These are phyloP conservation scores for Lasiodiplodia hormozganensis DNA, from an alignment of 2,329 filamentous ascomycete species.

Conservation along the genomic window DNA sequence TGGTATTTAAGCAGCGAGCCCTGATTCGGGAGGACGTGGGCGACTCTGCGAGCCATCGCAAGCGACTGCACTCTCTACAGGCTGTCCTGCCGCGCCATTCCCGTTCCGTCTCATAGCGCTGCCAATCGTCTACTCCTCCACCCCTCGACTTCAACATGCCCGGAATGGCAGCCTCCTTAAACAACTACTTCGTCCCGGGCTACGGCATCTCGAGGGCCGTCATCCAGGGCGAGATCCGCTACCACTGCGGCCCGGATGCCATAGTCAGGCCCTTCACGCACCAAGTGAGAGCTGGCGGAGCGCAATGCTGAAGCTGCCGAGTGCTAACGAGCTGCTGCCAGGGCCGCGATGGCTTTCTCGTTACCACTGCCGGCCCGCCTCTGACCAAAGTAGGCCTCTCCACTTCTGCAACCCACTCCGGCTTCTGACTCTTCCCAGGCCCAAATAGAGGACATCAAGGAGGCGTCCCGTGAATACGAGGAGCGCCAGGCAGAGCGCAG, in stretches of 20 bases:
- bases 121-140: constrained; percentile 11
- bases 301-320: not conserved
- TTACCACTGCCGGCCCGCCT: constrained; percentile 49
- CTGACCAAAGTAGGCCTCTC: constrained; percentile 47
- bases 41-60: constrained; percentile 25
- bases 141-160: constrained; percentile 13
- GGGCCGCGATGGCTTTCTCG: constrained; percentile 52
- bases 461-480: constrained; percentile 50
- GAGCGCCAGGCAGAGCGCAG: constrained; percentile 48
- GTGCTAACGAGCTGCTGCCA: constrained; percentile 31
- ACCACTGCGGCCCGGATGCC: constrained; percentile 51
- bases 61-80: constrained; percentile 28
- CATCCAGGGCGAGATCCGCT: constrained; percentile 52
- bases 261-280: constrained; percentile 52
- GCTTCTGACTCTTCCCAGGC: constrained; percentile 37
- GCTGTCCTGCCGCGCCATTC: constrained; percentile 18
- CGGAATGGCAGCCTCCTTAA: constrained; percentile 35
- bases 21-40: constrained; percentile 23
- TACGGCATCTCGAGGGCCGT: constrained; percentile 52
- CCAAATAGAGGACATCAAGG: constrained; percentile 52
- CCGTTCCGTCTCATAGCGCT: not conserved
- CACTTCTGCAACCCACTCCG: not conserved
- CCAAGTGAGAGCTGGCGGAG: constrained; percentile 40
- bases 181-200: constrained; percentile 52
- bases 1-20: constrained; percentile 28